Conservation (phyloP, 1,284 basidiomycete genomes). For the Lentinus polychrous region DNA sequence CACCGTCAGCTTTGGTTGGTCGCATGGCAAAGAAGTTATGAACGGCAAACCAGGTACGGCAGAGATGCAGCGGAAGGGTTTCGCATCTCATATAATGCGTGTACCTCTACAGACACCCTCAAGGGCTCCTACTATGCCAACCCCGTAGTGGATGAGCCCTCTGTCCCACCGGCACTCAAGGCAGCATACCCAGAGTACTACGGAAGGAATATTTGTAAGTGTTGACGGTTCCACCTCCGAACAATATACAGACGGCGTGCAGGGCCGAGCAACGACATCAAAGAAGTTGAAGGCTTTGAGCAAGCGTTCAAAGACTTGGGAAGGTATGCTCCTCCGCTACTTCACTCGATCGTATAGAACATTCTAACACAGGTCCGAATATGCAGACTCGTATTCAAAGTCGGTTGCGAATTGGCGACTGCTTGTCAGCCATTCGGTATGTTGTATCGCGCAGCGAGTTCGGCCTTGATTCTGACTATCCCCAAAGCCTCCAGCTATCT, state of each 20-base stretch:
- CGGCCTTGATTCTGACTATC: background rate
- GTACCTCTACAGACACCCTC: constrained; percentile 49
- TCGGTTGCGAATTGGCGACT: constrained; percentile 71
- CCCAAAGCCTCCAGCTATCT: constrained; percentile 53
- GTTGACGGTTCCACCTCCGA: background rate
- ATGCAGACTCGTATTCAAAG: constrained; percentile 65
- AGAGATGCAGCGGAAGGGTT: background rate
- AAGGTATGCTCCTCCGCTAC: constrained; percentile 33
- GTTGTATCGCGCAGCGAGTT: constrained; percentile 8
- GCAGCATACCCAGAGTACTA: constrained; percentile 73
- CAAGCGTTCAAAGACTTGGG: constrained; percentile 81
- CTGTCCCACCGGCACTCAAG: constrained; percentile 47
- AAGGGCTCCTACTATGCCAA: constrained; percentile 95
- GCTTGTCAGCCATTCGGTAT: constrained; percentile 87
- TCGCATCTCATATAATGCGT: background rate
- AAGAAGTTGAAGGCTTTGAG: constrained; percentile 71
- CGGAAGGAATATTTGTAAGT: constrained; percentile 67
- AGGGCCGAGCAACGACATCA: constrained; percentile 68
- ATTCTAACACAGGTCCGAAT: background rate
- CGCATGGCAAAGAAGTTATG: constrained; percentile 95
- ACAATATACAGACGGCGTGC: background rate
- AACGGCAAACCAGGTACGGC: constrained; percentile 81
- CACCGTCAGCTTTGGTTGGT: constrained; percentile 80
- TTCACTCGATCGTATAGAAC: background rate
- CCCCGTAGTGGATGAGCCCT: constrained; percentile 61